Base-by-base conservation (phyloP, 2,329 filamentous ascomycete species). In the Botrytis medusae region DNA sequence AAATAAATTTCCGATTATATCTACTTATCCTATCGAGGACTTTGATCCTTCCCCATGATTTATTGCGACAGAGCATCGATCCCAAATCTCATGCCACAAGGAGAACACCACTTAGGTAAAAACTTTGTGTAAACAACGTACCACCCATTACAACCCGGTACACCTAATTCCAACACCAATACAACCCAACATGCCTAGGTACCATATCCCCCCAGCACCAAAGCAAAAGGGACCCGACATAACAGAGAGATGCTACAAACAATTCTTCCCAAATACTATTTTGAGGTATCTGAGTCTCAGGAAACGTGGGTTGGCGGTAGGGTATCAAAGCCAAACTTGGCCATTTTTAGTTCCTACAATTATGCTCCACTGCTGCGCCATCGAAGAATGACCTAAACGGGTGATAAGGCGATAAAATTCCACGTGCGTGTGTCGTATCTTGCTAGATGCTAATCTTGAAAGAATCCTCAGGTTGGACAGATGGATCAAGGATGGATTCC, bases 321-420 rank as follows among this genome's bases (percentile, higher is more conserved):
- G 65, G 65, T 57, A 54, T 42, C 65, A 1, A 14, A 42, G 34
- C 34, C 64, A 68, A 57, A 40, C n/a, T 57, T 57, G 51, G 25
- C 57, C 60, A 61, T 37, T 69, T 60, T 44, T 61, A 61, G 40
- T 34, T 69, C 40, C n/a, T 29, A 57, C 48, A 42, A 20, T 34
- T 46, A 65, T 65, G 62, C 42, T 65, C 42, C 20, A 54, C 63
- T 22, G 65, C 65, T 68, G 65, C 65, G 65, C 65, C 65, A 57
- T 57, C 34, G 18, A 54, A 57, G 34, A 68, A 69, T 37, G 37
- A 61, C 54, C 29, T 34, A 10, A 69, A 60, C 14, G 18, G 40
- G 37, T 46, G 40, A 37, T 14, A 69, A 34, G 51, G 51, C 59
- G 69, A 71, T 22, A 25, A 29, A 64, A 51, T 40, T 4, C 69